phyloP scores from a whole-genome alignment of 129 eudicot genomes.

The Artemisia argyi region DNA sequence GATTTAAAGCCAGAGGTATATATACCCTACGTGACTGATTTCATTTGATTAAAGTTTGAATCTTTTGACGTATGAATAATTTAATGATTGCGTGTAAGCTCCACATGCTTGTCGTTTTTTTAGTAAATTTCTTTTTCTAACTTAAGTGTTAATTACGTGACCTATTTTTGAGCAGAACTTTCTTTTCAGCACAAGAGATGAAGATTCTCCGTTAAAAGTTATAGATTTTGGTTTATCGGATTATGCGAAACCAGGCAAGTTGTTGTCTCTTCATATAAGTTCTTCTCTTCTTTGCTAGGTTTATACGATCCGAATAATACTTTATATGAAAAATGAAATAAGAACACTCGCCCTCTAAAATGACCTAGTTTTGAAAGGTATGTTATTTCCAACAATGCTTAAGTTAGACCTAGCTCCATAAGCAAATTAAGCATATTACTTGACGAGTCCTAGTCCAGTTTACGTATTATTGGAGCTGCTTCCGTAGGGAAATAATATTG shows the following conservation, averaged over 20 bases:
- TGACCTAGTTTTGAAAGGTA: not conserved
- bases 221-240: conserved; percentile 98
- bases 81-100: no score
- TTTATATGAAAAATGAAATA: not conserved
- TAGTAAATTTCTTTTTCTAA: not conserved
- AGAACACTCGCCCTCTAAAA: not conserved
- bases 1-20: conserved; percentile 97
- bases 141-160: conserved; percentile 2
- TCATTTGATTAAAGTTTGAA: not conserved
- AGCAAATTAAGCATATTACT: not conserved
- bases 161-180: conserved; percentile 68
- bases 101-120: no score
- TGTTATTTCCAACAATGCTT: not conserved
- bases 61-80: not conserved
- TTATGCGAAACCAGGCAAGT: conserved; percentile 82
- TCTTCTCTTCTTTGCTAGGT: not conserved
- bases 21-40: not conserved
- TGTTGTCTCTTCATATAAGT: not conserved
- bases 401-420: not conserved
- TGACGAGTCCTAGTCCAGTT: not conserved
- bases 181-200: conserved; percentile 83
- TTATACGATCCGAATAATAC: not conserved
- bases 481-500: not conserved
- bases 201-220: conserved; percentile 77
- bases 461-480: not conserved